These are phyloP conservation scores for Yarrowia divulgata DNA, from an alignment of 805 yeast genomes.

Conservation along the genomic window DNA sequence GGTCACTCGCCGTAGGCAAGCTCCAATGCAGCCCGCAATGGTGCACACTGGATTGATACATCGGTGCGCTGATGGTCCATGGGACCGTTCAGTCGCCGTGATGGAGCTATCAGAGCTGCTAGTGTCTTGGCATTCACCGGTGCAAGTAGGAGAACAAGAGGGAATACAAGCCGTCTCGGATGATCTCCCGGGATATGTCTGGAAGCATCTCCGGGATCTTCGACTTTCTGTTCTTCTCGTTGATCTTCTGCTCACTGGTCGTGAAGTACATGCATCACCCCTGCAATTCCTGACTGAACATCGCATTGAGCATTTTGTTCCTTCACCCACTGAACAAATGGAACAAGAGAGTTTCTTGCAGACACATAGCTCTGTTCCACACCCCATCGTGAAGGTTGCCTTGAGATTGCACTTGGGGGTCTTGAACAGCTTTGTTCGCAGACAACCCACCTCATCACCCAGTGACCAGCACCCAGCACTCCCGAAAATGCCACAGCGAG, in stretches of 20 bases:
- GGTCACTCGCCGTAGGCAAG: not conserved
- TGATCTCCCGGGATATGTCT: not conserved
- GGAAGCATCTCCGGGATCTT: not conserved
- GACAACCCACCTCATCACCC: conserved; percentile 15
- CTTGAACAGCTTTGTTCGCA: conserved; percentile 5
- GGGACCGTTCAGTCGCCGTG: not conserved
- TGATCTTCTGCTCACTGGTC: not conserved
- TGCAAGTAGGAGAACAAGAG: conserved; percentile 3
- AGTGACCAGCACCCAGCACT: conserved; percentile 9
- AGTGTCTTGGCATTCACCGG: not conserved
- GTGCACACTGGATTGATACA: conserved; percentile 5
- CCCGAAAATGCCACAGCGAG: conserved; percentile 18
- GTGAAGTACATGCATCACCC: not conserved
- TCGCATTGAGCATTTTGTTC: not conserved
- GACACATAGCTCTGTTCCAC: conserved; percentile 8
- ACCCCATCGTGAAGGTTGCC: conserved; percentile 1
- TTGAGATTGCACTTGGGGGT: conserved; percentile 2
- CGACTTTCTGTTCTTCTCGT: not conserved
- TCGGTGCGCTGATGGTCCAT: not conserved
- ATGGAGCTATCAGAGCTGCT: not conserved
- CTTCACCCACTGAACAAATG: not conserved
- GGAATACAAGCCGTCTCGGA: not conserved
- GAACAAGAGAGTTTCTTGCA: not conserved
- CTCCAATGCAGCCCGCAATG: conserved; percentile 10
- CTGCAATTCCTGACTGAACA: not conserved